Evolutionary conservation across 2,329 filamentous ascomycete genomes (phyloP).

Genomic region (Juglanconis oblonga): DNA sequence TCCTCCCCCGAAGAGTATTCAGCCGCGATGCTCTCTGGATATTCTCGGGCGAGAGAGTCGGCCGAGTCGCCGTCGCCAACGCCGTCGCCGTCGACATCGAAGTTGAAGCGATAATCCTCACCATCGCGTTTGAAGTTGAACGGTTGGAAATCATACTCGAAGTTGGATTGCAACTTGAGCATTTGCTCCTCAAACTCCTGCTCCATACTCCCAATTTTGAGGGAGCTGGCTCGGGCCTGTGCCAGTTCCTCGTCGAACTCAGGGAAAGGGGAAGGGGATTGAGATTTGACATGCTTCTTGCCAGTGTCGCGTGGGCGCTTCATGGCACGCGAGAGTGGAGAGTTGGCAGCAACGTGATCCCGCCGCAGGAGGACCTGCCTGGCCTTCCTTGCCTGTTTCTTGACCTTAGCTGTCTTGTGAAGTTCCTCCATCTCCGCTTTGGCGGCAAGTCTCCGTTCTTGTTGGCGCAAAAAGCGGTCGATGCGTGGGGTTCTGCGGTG

Average conservation of each 20-base stretch:
- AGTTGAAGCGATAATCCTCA: not conserved
- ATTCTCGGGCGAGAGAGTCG: not conserved
- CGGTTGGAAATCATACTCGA: not conserved
- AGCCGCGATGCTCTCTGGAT: not conserved
- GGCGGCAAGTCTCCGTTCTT: not conserved
- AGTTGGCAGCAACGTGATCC: not conserved
- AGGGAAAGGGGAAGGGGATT: not conserved
- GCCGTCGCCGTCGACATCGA: not conserved
- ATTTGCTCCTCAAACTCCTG: not conserved
- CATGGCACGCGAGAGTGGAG: not conserved
- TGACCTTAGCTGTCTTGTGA: not conserved
- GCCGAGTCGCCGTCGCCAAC: no score
- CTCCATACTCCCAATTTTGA: not conserved
- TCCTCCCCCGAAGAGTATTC: not conserved
- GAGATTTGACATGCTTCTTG: not conserved
- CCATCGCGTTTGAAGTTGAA: not conserved
- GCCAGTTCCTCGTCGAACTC: not conserved
- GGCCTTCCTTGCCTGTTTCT: constrained; percentile 5
- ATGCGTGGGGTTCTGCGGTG: not conserved
- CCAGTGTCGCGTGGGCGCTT: not conserved
- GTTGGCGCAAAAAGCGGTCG: constrained; percentile 4
- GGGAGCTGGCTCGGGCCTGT: not conserved
- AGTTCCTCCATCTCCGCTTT: not conserved
- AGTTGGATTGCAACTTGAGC: not conserved
- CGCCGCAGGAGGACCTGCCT: constrained; percentile 11